Evolutionary conservation across 345 rosid species (phyloP), one percentile per base, ranked within the genome.

Genomic region (Rhizophora apiculata): DNA sequence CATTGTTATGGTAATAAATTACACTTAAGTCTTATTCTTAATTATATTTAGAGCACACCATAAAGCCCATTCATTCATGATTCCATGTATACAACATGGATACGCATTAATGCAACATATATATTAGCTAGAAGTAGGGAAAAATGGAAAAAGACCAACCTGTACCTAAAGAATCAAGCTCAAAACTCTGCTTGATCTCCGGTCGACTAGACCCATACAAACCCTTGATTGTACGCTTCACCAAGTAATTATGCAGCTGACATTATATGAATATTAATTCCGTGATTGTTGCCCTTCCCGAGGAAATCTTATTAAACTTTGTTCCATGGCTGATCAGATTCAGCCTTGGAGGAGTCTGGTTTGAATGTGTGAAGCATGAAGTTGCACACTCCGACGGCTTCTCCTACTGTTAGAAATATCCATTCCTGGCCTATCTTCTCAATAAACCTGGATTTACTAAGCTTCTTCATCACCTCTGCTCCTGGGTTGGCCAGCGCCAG

Each of bases 391-490:
- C 79, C 84, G 16, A 87, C 99, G 1, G 99, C 99, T 81, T 90
- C 96, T 76, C 84, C 97, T 36, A 90, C 96, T 2, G 98, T 90
- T 53, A 92, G 36, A 66, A 83, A 85, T 65, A 95, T 82, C 99
- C 88, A 90, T 67, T 89, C 93, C 48, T 84, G 85, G 5, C 99
- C 97, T 39, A 95, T 55, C 3, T 68, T 79, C 51, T 89, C 97
- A 0, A 87, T 68, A 64, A 87, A 76, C 73, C 83, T 84, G 63
- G 97, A 74, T 73, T 88, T 88, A 83, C 83, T 84, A 13, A 94
- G 82, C 84, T 94, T 94, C 90, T 89, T 94, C 86, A 80, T 88
- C 71, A 94, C 88, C 63, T 94, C 98, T 29, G 93, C 85, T 75
- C 92, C 98, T 3, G 98, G 98, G 77, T 94, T 94, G 0, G 89